Conservation (phyloP, 345 rosid species). For the Mangifera indica region DNA sequence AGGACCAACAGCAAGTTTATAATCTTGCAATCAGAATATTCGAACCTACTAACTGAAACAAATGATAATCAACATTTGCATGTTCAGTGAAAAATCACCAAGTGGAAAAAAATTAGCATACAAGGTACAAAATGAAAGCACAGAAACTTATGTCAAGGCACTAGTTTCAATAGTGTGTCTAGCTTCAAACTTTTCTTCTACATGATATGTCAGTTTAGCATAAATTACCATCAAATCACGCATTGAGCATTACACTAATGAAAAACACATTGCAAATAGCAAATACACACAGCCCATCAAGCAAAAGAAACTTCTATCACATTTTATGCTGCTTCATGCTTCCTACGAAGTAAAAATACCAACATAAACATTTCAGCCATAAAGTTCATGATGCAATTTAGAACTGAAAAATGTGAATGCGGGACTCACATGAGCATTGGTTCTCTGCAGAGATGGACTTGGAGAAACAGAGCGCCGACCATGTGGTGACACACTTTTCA, state of each 20-base stretch:
- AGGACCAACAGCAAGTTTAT: conserved; percentile 11
- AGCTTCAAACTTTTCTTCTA: too few relatives aligned
- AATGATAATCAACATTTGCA: not conserved
- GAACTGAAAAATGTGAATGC: not conserved
- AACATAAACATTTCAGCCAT: conserved; percentile 10
- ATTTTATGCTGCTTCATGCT: conserved; percentile 4
- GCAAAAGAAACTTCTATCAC: not conserved
- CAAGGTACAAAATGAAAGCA: too few relatives aligned
- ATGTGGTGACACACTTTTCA: conserved; percentile 36
- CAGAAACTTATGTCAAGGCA: too few relatives aligned
- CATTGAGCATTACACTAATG: conserved; percentile 2
- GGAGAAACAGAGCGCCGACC: conserved; percentile 37
- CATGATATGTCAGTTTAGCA: too few relatives aligned
- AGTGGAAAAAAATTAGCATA: too few relatives aligned
- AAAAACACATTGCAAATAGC: conserved; percentile 5
- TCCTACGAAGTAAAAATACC: conserved; percentile 12
- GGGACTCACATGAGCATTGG: conserved; percentile 32
- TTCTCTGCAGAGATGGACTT: conserved; percentile 30
- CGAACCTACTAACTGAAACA: conserved; percentile 3
- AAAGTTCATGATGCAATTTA: not conserved
- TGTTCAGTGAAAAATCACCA: not conserved
- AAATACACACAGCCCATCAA: conserved; percentile 5
- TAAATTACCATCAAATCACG: not conserved
- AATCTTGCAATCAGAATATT: conserved; percentile 15
- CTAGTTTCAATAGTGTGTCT: too few relatives aligned